phyloP scores from a whole-genome alignment of 371 early-diverging fungal genomes.

The Mucor circinelloides region DNA sequence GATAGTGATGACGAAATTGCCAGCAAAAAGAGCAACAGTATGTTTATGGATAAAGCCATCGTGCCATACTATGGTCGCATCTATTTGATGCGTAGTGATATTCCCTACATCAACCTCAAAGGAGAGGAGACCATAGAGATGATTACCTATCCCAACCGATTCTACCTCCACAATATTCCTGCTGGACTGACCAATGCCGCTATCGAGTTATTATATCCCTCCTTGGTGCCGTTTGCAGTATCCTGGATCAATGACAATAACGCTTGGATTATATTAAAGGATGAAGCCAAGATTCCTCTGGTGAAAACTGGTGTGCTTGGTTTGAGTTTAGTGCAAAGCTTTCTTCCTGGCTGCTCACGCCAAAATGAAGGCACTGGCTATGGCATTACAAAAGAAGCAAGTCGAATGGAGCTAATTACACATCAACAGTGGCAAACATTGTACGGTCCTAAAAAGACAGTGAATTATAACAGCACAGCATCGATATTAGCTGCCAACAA shows the following conservation, averaged over 20 bases:
- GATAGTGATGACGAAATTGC: constrained; percentile 24
- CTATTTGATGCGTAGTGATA: constrained; percentile 51
- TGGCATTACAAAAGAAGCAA: constrained; percentile 41
- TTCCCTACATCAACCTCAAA: constrained; percentile 50
- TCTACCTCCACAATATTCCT: constrained; percentile 51
- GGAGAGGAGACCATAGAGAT: constrained; percentile 39
- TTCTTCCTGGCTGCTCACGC: constrained; percentile 28
- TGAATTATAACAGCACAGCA: constrained; percentile 17
- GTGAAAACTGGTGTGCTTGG: constrained; percentile 38
- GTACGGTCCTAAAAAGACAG: constrained; percentile 15
- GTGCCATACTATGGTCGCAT: constrained; percentile 47
- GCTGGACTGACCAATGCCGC: constrained; percentile 33
- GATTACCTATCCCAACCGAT: constrained; percentile 34
- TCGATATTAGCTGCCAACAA: constrained; percentile 1
- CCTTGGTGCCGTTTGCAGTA: constrained; percentile 41
- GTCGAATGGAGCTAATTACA: constrained; percentile 33
- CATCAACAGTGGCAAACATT: constrained; percentile 29
- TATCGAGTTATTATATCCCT: constrained; percentile 45
- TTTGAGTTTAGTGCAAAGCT: constrained; percentile 21
- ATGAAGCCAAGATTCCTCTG: constrained; percentile 29
- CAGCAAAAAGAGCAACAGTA: constrained; percentile 13
- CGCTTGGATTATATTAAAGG: constrained; percentile 51
- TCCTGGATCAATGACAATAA: constrained; percentile 45
- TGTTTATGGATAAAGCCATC: constrained; percentile 23
- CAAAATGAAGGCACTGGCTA: constrained; percentile 20